A percentile compares a stretch with the other conserved stretches of the same genome.
Evolutionary conservation across 768 basidiomycete species (phyloP).

Genomic region (Fomitopsis pulvina): DNA sequence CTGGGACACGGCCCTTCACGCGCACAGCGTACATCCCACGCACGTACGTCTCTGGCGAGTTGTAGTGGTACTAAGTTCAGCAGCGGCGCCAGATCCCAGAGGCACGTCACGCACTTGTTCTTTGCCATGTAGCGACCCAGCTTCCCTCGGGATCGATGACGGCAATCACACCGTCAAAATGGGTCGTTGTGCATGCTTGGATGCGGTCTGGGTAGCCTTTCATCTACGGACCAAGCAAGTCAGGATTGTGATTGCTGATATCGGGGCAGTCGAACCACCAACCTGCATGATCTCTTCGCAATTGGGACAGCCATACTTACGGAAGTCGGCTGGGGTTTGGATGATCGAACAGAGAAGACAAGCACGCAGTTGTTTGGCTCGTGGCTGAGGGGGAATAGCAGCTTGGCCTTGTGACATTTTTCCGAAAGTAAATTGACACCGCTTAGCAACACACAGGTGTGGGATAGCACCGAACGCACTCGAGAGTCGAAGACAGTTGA

Average conservation of each 20-base stretch:
- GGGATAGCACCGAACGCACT: too few species aligned
- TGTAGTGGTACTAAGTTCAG: background rate
- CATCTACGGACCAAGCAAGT: conserved; percentile 47
- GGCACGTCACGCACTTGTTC: conserved; percentile 60
- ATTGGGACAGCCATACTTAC: conserved; percentile 87
- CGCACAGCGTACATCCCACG: conserved; percentile 92
- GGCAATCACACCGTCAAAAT: conserved; percentile 89
- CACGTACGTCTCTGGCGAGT: conserved; percentile 70
- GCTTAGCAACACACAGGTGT: too few species aligned
- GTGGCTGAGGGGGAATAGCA: conserved; percentile 52
- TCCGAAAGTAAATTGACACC: background rate
- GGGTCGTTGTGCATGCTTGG: conserved; percentile 78
- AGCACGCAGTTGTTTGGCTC: conserved; percentile 74
- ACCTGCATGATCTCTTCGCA: conserved; percentile 96
- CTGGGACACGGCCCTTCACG: conserved; percentile 78
- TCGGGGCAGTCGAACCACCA: conserved; percentile 15
- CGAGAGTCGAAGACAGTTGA: too few species aligned
- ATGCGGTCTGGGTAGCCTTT: conserved; percentile 83
- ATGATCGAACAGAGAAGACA: conserved; percentile 93
- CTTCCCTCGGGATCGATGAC: conserved; percentile 80
- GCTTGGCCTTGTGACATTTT: conserved; percentile 22
- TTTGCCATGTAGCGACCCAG: conserved; percentile 97
- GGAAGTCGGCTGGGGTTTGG: conserved; percentile 77
- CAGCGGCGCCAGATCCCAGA: background rate
- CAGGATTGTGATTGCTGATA: background rate